Evolutionary conservation across 768 basidiomycete genomes (phyloP).

Genomic region (Amanita pallidorosea): DNA sequence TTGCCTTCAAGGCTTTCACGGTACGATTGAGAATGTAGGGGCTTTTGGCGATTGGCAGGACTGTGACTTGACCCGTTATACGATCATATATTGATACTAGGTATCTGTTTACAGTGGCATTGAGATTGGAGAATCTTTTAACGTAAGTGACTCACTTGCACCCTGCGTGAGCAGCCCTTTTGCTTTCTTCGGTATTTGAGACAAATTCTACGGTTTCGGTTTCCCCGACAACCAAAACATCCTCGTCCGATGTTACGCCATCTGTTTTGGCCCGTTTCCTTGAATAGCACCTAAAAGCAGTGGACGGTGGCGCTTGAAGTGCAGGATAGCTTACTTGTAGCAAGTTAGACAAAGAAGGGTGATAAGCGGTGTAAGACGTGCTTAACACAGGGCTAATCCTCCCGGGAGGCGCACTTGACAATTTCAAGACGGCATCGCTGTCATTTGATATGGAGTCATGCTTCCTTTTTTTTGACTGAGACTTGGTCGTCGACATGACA

Average conservation of each 20-base stretch:
- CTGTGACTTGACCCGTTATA: slow-evolving; percentile 53
- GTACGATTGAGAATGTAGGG: slow-evolving; percentile 59
- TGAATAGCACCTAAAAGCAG: slow-evolving; percentile 52
- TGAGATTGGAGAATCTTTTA: slow-evolving; percentile 2
- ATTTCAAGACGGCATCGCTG: slow-evolving; percentile 13
- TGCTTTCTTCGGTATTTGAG: slow-evolving; percentile 46
- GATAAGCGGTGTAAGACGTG: slow-evolving; percentile 10
- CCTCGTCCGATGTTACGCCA: slow-evolving; percentile 14
- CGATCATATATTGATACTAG: slow-evolving; percentile 77
- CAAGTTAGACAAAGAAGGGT: neutral
- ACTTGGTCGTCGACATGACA: slow-evolving; percentile 23
- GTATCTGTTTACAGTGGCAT: slow-evolving; percentile 45
- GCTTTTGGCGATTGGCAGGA: slow-evolving; percentile 60
- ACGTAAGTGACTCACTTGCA: slow-evolving; percentile 47
- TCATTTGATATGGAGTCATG: slow-evolving; percentile 18
- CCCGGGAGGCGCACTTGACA: slow-evolving; percentile 17
- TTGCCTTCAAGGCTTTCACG: slow-evolving; percentile 76
- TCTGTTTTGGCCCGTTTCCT: slow-evolving; percentile 28
- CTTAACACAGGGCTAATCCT: slow-evolving; percentile 29
- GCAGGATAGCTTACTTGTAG: slow-evolving; percentile 44
- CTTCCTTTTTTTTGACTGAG: slow-evolving; percentile 34
- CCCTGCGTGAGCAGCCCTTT: slow-evolving; percentile 37
- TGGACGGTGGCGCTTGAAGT: slow-evolving; percentile 43
- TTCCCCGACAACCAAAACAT: slow-evolving; percentile 68
- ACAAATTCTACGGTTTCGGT: slow-evolving; percentile 78